Conservation (phyloP, 345 rosid genomes). For the Hirschfeldia incana region DNA sequence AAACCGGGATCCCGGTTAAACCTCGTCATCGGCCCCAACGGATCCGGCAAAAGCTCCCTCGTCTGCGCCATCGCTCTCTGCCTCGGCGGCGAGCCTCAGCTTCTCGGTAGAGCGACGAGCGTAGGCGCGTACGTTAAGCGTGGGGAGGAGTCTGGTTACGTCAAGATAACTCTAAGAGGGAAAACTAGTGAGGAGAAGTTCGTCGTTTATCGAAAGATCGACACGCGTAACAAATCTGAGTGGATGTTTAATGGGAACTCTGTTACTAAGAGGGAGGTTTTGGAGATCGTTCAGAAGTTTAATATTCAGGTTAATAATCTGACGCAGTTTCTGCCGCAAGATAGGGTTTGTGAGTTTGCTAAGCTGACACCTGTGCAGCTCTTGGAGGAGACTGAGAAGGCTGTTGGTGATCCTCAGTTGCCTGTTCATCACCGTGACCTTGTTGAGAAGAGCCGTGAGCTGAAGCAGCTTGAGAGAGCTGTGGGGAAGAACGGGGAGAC, state of each 20-base stretch:
- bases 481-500: constrained; percentile 74
- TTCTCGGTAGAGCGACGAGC: constrained; percentile 87
- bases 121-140: constrained; percentile 93
- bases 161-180: constrained; percentile 79
- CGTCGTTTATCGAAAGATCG: constrained; percentile 66
- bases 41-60: constrained; percentile 94
- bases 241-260: constrained; percentile 78
- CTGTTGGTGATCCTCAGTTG: constrained; percentile 92
- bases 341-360: constrained; percentile 94
- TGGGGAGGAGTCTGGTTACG: constrained; percentile 71
- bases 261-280: constrained; percentile 60
- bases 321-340: constrained; percentile 96
- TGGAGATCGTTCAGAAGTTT: constrained; percentile 62
- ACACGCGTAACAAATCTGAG: constrained; percentile 81
- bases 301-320: constrained; percentile 97
- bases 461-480: constrained; percentile 70
- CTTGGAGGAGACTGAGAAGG: constrained; percentile 93
- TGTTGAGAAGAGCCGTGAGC: constrained; percentile 72
- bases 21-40: constrained; percentile 96
- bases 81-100: constrained; percentile 95
- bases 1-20: constrained; percentile 85
- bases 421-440: constrained; percentile 75
- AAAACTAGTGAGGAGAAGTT: constrained; percentile 53
- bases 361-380: constrained; percentile 91
- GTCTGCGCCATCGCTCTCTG: constrained; percentile 97